Evolutionary conservation across 1,284 basidiomycete genomes (phyloP), one percentile per base, ranked within the genome.

Genomic region (Irpex sp.): DNA sequence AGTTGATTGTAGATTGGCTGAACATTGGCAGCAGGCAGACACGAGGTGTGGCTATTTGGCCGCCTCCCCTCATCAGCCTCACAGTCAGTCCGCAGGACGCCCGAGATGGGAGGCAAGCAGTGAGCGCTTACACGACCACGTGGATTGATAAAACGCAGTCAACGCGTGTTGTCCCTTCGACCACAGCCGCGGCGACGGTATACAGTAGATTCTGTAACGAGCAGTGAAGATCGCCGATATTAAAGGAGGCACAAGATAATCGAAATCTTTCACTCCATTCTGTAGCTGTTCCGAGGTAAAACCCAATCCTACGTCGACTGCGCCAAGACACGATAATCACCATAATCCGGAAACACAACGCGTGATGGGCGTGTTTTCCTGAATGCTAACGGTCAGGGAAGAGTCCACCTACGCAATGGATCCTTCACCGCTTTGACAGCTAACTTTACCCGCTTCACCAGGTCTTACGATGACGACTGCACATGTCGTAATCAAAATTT

Each of bases 11-110:
- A 36, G 52, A 28, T 54, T 28, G 28, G 33, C 9, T 18, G 28
- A 18, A 18, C 52, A 35, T 54, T n/a, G 45, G 10, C 9, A 21
- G 60, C 35, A 21, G 62, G 65, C 33, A 45, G 58, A 64, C 62
- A 66, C 60, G 64, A 65, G 67, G 65, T 62, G 58, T 58, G 42
- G 57, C 49, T 61, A 60, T 63, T 62, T 42, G 39, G 58, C 37
- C 48, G 18, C 53, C 57, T 61, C 48, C 55, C 55, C 35, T 9
- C 45, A 33, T 57, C 60, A 59, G 58, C 63, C 63, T 58, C 28
- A 61, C 21, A 57, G 3, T 18, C 52, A 16, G 48, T 53, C 57
- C 51, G 42, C 42, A 58, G 63, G 49, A 63, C 63, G 65, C 63
- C 65, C 63, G 52, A 59, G 42, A 42, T 55, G 56, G 60, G 56